phyloP scores from a whole-genome alignment of 805 yeast species.

The Vanderwaltozyma verrucispora region DNA sequence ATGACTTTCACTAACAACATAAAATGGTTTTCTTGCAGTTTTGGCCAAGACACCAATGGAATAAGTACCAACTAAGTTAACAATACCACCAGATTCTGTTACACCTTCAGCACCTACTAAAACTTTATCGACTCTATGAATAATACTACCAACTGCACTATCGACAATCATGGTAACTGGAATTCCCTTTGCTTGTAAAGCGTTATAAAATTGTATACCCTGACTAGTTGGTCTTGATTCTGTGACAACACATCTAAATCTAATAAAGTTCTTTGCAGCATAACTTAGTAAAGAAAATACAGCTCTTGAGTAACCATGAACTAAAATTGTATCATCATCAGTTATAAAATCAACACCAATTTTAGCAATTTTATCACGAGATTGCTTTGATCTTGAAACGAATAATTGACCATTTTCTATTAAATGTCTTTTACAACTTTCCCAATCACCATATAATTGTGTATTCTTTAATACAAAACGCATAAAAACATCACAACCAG shows the following conservation, averaged over 20 bases:
- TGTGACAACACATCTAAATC: slow-evolving; percentile 86
- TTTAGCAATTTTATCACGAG: slow-evolving; percentile 79
- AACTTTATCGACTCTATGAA: slow-evolving; percentile 85
- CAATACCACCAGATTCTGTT: slow-evolving; percentile 96
- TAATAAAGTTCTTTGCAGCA: slow-evolving; percentile 66
- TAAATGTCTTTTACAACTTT: slow-evolving; percentile 74
- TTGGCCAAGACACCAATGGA: slow-evolving; percentile 90
- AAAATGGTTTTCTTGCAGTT: slow-evolving; percentile 83
- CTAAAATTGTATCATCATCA: slow-evolving; percentile 84
- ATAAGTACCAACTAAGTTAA: slow-evolving; percentile 89
- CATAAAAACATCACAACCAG: slow-evolving; percentile 96
- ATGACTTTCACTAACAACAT: slow-evolving; percentile 90
- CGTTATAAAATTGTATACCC: slow-evolving; percentile 61
- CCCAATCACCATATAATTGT: slow-evolving; percentile 85
- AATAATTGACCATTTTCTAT: slow-evolving; percentile 91
- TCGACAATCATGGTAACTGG: slow-evolving; percentile 87
- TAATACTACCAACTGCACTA: slow-evolving; percentile 85
- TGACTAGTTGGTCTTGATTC: slow-evolving; percentile 83
- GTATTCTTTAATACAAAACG: slow-evolving; percentile 85
- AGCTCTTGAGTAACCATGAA: slow-evolving; percentile 89
- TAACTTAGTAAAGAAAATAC: slow-evolving; percentile 63
- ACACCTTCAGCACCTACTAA: slow-evolving; percentile 99
- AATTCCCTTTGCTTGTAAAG: slow-evolving; percentile 58
- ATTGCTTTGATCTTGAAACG: slow-evolving; percentile 81
- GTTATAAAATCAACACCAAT: slow-evolving; percentile 81